These are phyloP conservation scores for Calvatia gigantea DNA, from an alignment of 768 basidiomycete species.

Conservation along the genomic window DNA sequence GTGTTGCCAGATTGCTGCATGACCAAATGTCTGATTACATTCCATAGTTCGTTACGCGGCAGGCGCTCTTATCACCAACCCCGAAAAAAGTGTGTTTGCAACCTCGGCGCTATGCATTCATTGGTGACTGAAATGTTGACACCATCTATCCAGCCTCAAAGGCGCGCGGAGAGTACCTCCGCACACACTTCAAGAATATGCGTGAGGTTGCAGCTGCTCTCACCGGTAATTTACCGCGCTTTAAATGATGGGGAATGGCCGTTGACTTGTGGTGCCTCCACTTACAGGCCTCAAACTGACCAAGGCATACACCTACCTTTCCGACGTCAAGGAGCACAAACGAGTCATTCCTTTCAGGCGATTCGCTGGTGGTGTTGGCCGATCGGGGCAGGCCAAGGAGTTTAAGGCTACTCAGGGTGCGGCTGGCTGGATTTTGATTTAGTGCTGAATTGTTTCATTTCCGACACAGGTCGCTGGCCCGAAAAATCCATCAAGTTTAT, in stretches of 20 bases:
- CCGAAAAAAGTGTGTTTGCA: slow-evolving; percentile 82
- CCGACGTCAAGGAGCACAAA: slow-evolving; percentile 94
- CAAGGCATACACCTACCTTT: slow-evolving; percentile 94
- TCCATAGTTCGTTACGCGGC: slow-evolving; percentile 87
- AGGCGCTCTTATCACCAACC: slow-evolving; percentile 82
- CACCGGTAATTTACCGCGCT: slow-evolving; percentile 54
- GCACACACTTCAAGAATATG: slow-evolving; percentile 99
- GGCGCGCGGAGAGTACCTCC: slow-evolving; percentile 94
- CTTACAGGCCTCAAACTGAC: slow-evolving; percentile 79
- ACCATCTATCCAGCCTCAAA: slow-evolving; percentile 62
- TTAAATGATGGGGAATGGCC: background rate
- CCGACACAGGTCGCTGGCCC: slow-evolving; percentile 90
- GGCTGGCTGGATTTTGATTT: slow-evolving; percentile 23
- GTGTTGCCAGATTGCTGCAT: slow-evolving; percentile 27
- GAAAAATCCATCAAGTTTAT: slow-evolving; percentile 98
- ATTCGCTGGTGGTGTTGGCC: slow-evolving; percentile 93
- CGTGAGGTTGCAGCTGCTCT: slow-evolving; percentile 96
- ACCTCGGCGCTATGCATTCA: background rate
- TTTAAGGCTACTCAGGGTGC: slow-evolving; percentile 95
- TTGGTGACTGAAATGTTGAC: background rate
- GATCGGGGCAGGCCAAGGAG: slow-evolving; percentile 92
- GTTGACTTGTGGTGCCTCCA: background rate
- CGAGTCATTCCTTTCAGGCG: slow-evolving; percentile 95
- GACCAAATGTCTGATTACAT: slow-evolving; percentile 17
- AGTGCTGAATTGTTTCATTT: slow-evolving; percentile 2